Evolutionary conservation across 345 rosid genomes (phyloP).

Genomic region (Camelina laxa): DNA sequence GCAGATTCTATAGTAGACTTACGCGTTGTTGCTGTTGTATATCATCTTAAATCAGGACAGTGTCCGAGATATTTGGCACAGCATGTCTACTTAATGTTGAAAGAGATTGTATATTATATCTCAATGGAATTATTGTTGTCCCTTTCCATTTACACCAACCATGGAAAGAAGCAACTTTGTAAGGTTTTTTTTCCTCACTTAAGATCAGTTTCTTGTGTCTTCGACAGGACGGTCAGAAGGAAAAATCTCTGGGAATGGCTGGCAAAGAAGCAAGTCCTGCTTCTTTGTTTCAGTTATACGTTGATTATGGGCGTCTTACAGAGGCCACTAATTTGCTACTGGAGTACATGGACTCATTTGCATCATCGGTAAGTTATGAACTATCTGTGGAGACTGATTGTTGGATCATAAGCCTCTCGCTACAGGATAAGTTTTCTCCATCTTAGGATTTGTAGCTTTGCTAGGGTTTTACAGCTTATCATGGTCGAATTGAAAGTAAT

Average conservation of each 20-base stretch:
- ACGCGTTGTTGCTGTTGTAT: background rate
- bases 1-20: slow-evolving; percentile 14
- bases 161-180: slow-evolving; percentile 7
- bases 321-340: slow-evolving; percentile 86
- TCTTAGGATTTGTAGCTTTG: slow-evolving; percentile 7
- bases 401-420: slow-evolving; percentile 17
- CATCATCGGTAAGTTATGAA: slow-evolving; percentile 65
- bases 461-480: slow-evolving; percentile 15
- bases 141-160: slow-evolving; percentile 7
- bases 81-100: slow-evolving; percentile 12
- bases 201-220: slow-evolving; percentile 16
- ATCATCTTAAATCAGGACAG: slow-evolving; percentile 4
- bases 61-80: slow-evolving; percentile 9
- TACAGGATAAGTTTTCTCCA: background rate
- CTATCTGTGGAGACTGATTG: slow-evolving; percentile 10
- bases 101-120: slow-evolving; percentile 4
- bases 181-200: slow-evolving; percentile 17
- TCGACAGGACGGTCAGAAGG: slow-evolving; percentile 65
- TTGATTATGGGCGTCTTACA: slow-evolving; percentile 69
- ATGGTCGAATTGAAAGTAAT: slow-evolving; percentile 11
- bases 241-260: slow-evolving; percentile 75
- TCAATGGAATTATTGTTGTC: background rate
- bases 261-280: slow-evolving; percentile 81
- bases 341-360: slow-evolving; percentile 72
- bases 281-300: slow-evolving; percentile 78